These are phyloP conservation scores for Shiraia bambusicola DNA, from an alignment of 2,329 filamentous ascomycete species.

Conservation along the genomic window DNA sequence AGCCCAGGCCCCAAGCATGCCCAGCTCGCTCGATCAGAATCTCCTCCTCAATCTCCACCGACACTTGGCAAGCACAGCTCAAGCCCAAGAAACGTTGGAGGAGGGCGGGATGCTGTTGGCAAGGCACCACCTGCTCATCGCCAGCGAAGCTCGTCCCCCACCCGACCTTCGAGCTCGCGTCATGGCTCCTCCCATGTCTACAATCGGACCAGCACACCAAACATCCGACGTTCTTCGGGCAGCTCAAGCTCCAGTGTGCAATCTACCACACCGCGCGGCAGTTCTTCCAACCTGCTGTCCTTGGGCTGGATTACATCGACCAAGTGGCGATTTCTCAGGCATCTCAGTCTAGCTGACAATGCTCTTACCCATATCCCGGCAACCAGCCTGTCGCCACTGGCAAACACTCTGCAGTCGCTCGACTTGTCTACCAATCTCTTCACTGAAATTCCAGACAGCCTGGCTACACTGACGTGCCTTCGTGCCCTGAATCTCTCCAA, in stretches of 20 bases:
- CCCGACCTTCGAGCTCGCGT: conserved; percentile 72
- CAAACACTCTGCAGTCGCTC: conserved; percentile 85
- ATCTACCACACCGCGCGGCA: conserved; percentile 60
- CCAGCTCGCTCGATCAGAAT: conserved; percentile 69
- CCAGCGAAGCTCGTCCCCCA: conserved; percentile 78
- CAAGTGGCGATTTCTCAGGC: conserved; percentile 93
- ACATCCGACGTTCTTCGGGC: conserved; percentile 83
- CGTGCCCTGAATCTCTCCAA: conserved; percentile 90
- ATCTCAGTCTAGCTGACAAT: conserved; percentile 90
- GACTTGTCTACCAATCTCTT: conserved; percentile 93
- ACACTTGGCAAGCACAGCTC: conserved; percentile 48
- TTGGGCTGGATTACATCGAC: conserved; percentile 73
- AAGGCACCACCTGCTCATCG: conserved; percentile 42
- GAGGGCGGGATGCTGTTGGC: conserved; percentile 61
- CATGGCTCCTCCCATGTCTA: conserved; percentile 67
- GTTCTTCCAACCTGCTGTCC: conserved; percentile 74
- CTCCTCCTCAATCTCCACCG: conserved; percentile 51
- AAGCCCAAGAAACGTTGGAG: conserved; percentile 50
- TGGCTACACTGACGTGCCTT: conserved; percentile 82
- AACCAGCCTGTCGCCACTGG: conserved; percentile 75
- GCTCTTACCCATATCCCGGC: conserved; percentile 77
- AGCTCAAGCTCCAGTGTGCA: conserved; percentile 81
- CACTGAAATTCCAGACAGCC: conserved; percentile 87
- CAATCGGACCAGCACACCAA: conserved; percentile 61
- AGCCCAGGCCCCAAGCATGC: conserved; percentile 65